Conservation (phyloP, 179 eudicot genomes). For the Drosera spatulata region DNA sequence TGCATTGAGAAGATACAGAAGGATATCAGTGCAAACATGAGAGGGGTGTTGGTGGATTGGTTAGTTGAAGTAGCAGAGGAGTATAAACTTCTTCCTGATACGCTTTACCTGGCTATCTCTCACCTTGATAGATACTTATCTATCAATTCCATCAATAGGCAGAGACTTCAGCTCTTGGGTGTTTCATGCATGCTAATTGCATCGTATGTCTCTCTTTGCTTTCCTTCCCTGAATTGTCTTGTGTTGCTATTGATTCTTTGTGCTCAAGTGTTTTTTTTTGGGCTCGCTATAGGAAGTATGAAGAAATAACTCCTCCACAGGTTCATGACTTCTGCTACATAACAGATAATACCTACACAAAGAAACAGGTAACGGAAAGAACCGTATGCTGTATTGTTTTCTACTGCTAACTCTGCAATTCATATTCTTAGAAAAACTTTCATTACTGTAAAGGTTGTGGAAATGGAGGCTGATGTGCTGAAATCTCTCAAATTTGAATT, state of each 20-base stretch:
- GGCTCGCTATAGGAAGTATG: slow-evolving; percentile 18
- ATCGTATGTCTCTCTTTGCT: slow-evolving; percentile 20
- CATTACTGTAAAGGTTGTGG: slow-evolving; percentile 19
- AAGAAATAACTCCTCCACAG: slow-evolving; percentile 28
- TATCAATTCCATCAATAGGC: slow-evolving; percentile 22
- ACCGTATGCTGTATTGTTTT: neutral
- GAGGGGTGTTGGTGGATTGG: slow-evolving; percentile 41
- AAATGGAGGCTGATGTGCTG: slow-evolving; percentile 42
- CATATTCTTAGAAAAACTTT: neutral
- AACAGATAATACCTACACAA: slow-evolving; percentile 33
- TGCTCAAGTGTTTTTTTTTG: neutral
- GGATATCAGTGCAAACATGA: slow-evolving; percentile 39
- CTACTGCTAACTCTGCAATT: neutral
- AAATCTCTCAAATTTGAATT: slow-evolving; percentile 28
- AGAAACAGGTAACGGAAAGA: slow-evolving; percentile 16
- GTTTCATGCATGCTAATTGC: slow-evolving; percentile 26
- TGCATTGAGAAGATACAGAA: slow-evolving; percentile 30
- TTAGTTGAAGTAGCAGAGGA: slow-evolving; percentile 41
- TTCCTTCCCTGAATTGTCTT: neutral
- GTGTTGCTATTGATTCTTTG: neutral
- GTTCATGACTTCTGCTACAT: slow-evolving; percentile 32
- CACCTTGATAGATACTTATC: slow-evolving; percentile 38
- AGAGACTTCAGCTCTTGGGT: slow-evolving; percentile 23
- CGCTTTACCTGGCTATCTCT: slow-evolving; percentile 31
- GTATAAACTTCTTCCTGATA: slow-evolving; percentile 31